Evolutionary conservation across 257 asterid genomes (phyloP), one percentile per base, ranked within the genome.

Genomic region (Petrea volubilis): DNA sequence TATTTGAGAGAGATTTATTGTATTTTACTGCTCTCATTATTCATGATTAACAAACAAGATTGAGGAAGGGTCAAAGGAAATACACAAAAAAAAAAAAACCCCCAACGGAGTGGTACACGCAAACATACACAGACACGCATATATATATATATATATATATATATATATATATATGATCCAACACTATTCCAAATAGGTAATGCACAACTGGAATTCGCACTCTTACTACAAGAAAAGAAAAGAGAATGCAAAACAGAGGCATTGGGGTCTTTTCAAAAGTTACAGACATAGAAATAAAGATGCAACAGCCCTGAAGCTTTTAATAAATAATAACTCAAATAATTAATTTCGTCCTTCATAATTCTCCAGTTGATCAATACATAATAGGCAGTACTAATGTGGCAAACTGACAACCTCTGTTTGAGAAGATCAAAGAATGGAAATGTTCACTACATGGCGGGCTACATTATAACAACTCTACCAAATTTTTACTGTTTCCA

Each of bases 321-420:
- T 63, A 9, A 24, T 25, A 6, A 43, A 43, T 2, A 24, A 24
- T 18, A 9, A 43, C 51, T 24, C 36, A 28, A 29, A 24, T 23
- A 40, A 14, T 1, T 23, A 21, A 63, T 23, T 1, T 1, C 17
- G 13, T 13, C 23, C n/a, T 36, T 46, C 38, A n/a, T 23, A 28
- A 28, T 74, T 56, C 24, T 44, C 68, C 31, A 21, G 44, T 44
- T 46, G 61, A 55, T 75, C 47, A 61, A 41, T 43, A 50, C 46
- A 41, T 41, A 31, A 33, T 15, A 68, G 25, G 28, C 40, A 14
- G 38, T 57, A 18, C 43, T 47, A 41, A 29, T 55, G 31, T 36
- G 24, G 46, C 10, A 60, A 49, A 4, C 49, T 28, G 36, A 44
- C 68, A 61, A 52, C 24, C 52, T 49, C 49, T 12, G 18, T 49